These are phyloP conservation scores for Rhododendron simsii DNA, from an alignment of 148 eudicot species.

Conservation along the genomic window DNA sequence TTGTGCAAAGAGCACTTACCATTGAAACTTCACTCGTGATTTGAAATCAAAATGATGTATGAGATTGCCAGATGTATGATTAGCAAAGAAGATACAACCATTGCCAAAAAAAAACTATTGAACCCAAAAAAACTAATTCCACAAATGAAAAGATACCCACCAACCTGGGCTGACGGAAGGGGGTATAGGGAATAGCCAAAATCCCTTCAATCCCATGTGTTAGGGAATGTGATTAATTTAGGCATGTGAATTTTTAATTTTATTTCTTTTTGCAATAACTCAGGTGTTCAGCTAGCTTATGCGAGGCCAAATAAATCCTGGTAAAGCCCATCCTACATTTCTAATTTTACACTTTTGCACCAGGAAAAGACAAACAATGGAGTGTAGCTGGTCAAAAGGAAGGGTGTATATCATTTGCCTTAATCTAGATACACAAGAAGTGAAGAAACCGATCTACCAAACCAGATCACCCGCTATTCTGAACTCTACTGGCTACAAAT, in stretches of 20 bases:
- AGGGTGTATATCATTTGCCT: background rate
- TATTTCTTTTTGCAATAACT: too few relatives aligned
- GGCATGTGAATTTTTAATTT: too few relatives aligned
- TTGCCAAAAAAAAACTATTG: background rate
- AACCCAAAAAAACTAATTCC: background rate
- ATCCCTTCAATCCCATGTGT: too few relatives aligned
- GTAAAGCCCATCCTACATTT: background rate
- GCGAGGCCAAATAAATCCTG: too few relatives aligned
- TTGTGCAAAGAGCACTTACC: background rate
- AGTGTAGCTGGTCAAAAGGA: background rate
- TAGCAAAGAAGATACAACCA: background rate
- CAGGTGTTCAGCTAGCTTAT: too few relatives aligned
- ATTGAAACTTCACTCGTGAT: background rate
- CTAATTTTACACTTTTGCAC: too few relatives aligned
- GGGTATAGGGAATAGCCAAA: too few relatives aligned
- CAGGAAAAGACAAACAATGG: background rate
- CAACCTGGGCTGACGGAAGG: background rate
- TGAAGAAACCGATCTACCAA: background rate
- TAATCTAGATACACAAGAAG: background rate
- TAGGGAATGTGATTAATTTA: too few relatives aligned
- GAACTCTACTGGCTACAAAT: too few relatives aligned
- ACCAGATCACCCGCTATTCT: background rate
- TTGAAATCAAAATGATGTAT: too few relatives aligned
- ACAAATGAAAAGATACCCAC: background rate
- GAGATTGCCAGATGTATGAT: background rate